Base-by-base conservation (phyloP, 208 protist genomes). In the Trypanosoma cruzi region DNA sequence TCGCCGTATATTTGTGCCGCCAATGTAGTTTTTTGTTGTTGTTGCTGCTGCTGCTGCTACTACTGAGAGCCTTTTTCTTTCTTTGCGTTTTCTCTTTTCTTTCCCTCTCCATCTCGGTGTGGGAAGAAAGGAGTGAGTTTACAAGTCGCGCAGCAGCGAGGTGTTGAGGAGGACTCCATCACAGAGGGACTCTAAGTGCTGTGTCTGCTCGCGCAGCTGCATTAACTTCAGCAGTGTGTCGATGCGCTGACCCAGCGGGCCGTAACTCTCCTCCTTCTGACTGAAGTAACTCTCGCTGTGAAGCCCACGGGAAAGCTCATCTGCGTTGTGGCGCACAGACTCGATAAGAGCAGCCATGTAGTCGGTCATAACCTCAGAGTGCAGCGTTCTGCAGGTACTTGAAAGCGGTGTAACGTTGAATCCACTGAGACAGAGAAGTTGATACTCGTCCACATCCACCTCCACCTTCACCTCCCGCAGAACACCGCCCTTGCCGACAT, bases 131-230 rank as follows among this genome's bases (percentile, higher is more conserved):
- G n/a, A n/a, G n/a, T n/a, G n/a, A n/a, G n/a, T 44, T 58, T 68
- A 83, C 64, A 83, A 68, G 52, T 83, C 78, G n/a, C 78, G 66
- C 6, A 83, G 54, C 24, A 83, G 62, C 2, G 78, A 79, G 18
- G 68, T 68, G 48, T 73, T 83, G 32, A 83, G 44, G 10, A 88
- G 75, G 5, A 76, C 71, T 53, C 80, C 85, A 59, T 91, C 79
- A 63, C 80, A 89, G 22, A 92, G 42, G 18, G 80, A 78, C 67
- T 91, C 86, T 37, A 91, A 64, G 65, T 91, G 86, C 55, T 86
- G 76, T 26, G 80, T 73, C 64, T 88, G 86, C 59, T 89, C 82
- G 14, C 78, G 64, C 22, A 89, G 58, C 40, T 88, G 77, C 77
- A 83, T 74, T 34, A 92, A 77, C 44, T 66, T 66, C 57, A 88